phyloP scores from a whole-genome alignment of 2,329 filamentous ascomycete genomes.

The Hymenoscyphus albidus region DNA sequence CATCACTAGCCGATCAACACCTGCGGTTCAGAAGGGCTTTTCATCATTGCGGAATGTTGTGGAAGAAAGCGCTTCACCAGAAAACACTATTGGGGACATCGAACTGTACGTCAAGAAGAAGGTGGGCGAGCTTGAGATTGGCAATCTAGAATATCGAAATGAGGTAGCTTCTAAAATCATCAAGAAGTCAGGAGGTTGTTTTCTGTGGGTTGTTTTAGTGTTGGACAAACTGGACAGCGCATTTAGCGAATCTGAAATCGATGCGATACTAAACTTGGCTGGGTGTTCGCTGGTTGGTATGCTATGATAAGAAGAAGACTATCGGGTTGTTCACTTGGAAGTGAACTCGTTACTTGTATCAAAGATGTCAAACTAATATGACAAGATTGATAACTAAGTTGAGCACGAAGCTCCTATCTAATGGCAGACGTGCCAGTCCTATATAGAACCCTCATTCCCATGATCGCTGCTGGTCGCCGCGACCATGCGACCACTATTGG shows the following conservation, averaged over 20 bases:
- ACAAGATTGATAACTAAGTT: no score
- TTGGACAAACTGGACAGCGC: neutral
- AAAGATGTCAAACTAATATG: no score
- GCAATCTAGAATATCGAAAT: neutral
- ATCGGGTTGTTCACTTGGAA: no score
- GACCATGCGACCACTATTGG: no score
- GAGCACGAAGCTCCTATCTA: no score
- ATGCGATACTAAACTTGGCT: no score
- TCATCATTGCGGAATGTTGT: neutral
- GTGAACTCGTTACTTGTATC: no score
- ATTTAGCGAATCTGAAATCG: neutral
- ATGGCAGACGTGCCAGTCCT: no score
- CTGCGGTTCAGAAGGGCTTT: neutral
- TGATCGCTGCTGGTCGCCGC: no score
- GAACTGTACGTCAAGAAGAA: conserved; percentile 2
- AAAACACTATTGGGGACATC: conserved; percentile 4
- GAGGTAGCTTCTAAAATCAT: neutral
- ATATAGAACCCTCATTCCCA: no score
- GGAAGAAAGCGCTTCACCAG: neutral
- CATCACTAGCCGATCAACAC: neutral
- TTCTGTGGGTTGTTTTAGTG: conserved; percentile 3
- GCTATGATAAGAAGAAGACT: no score
- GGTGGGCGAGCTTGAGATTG: neutral
- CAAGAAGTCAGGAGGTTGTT: conserved; percentile 2
- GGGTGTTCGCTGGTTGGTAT: no score